These are phyloP conservation scores for Cladosporium velox DNA, from an alignment of 2,329 filamentous ascomycete species.

Conservation along the genomic window DNA sequence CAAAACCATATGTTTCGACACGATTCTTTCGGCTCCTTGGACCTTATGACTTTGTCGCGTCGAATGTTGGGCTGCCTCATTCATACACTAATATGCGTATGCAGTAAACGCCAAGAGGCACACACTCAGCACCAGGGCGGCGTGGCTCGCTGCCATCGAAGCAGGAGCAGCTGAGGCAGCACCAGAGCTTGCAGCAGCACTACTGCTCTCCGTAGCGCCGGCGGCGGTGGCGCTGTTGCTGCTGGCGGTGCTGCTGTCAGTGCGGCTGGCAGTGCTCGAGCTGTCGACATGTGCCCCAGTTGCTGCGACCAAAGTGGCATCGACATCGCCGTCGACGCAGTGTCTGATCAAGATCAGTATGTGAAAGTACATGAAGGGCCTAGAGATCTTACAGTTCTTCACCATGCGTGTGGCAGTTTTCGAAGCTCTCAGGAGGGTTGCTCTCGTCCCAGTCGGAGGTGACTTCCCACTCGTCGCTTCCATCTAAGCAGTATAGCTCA, in stretches of 20 bases:
- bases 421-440: slow-evolving; percentile 3
- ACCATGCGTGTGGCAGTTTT: slow-evolving; percentile 6
- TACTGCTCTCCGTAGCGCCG: not conserved
- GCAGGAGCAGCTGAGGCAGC: slow-evolving; percentile 1
- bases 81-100: not conserved
- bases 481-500: slow-evolving; percentile 14
- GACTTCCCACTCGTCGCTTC: slow-evolving; percentile 13
- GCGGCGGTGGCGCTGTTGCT: not conserved
- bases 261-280: not conserved
- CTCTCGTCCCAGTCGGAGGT: slow-evolving; percentile 7
- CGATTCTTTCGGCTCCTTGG: not conserved
- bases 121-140: not conserved
- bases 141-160: not conserved
- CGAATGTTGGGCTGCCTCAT: not conserved
- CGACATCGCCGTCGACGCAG: slow-evolving; percentile 16
- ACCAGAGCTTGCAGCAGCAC: not conserved
- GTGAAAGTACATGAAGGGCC: not conserved
- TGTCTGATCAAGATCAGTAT: slow-evolving; percentile 10
- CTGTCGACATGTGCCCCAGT: slow-evolving; percentile 1
- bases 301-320: slow-evolving; percentile 11
- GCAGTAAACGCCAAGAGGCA: slow-evolving; percentile 9
- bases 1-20: not conserved
- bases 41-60: not conserved
- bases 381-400: slow-evolving; percentile 6
- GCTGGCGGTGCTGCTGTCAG: not conserved